Base-by-base conservation (phyloP, 2,329 filamentous ascomycete genomes). In the Fusarium cyanostomum region DNA sequence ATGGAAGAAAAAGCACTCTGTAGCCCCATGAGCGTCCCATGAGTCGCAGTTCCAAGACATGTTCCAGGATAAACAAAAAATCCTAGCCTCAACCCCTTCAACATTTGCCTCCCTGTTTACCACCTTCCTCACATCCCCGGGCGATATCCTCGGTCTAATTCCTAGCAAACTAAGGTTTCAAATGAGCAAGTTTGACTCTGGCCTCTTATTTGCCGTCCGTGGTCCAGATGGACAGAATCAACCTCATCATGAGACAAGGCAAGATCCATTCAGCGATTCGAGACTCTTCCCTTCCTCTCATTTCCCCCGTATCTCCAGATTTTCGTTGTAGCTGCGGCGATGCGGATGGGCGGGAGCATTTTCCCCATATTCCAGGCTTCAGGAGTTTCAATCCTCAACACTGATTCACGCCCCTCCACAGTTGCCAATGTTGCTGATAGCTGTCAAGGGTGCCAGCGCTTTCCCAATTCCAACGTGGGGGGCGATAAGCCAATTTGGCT, bases 301-400 rank as follows among this genome's bases (percentile, higher is more conserved):
- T 28, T 10, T 30, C 18, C n/a, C 28, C 33, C 54, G n/a, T 28
- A 43, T 24, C 59, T 58, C 50, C 34, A 34, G 38, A 48, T 52
- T 52, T 33, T 15, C 18, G 39, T 41, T 52, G 54, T 28, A 46
- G 50, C 43, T 53, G 52, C 57, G 56, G 50, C 54, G 55, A 24
- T 45, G 56, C 64, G 62, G 66, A 56, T 66, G 51, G 48, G 56
- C 56, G 57, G 62, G 49, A 54, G 34, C 39, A 46, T 43, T 52
- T 67, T 67, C 67, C 68, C 68, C 68, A 70, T 59, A 68, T 67
- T 62, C 55, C 56, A 62, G 26, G 24, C 33, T 41, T 50, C 31
- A 59, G 41, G 42, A 59, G 45, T 66, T 64, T 42, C 49, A 26
- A 49, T 28, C 35, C 48, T 21, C n/a, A 37, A 41, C n/a, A 28